Conservation (phyloP, 2,329 filamentous ascomycete genomes). For the Trichoderma aggressivum region DNA sequence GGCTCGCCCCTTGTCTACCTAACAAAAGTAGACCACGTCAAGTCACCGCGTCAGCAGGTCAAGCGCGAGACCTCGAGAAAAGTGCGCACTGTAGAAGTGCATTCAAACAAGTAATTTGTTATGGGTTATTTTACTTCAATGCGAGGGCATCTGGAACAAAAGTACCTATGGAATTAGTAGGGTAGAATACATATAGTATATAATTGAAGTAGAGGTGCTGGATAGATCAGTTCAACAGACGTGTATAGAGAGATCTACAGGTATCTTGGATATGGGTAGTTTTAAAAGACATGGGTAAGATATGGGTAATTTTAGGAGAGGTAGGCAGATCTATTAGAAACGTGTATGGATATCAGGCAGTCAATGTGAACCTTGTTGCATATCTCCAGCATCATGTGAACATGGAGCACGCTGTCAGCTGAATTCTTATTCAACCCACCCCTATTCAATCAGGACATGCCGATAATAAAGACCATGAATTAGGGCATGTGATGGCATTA, state of each 20-base stretch:
- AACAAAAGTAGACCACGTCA: neutral
- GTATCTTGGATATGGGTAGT: neutral
- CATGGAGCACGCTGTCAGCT: neutral
- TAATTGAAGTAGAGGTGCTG: neutral
- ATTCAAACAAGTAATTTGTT: neutral
- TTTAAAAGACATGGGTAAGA: neutral
- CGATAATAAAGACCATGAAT: neutral
- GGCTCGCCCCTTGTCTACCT: neutral
- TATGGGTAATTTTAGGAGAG: neutral
- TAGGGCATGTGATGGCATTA: neutral
- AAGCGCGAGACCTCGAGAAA: neutral
- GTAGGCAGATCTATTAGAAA: neutral
- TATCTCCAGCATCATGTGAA: neutral
- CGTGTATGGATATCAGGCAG: neutral
- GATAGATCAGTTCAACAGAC: neutral
- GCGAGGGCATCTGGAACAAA: neutral
- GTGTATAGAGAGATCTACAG: neutral
- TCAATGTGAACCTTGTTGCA: neutral
- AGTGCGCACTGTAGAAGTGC: neutral
- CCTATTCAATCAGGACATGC: neutral
- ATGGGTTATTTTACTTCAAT: neutral
- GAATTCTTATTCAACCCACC: neutral
- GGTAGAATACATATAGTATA: neutral
- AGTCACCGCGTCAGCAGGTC: neutral
- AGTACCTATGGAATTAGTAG: neutral